Percentiles rank a stretch among this genome's conserved stretches.
Conservation (phyloP, 2,329 filamentous ascomycete genomes). For the Pseudonectria foliicola region DNA sequence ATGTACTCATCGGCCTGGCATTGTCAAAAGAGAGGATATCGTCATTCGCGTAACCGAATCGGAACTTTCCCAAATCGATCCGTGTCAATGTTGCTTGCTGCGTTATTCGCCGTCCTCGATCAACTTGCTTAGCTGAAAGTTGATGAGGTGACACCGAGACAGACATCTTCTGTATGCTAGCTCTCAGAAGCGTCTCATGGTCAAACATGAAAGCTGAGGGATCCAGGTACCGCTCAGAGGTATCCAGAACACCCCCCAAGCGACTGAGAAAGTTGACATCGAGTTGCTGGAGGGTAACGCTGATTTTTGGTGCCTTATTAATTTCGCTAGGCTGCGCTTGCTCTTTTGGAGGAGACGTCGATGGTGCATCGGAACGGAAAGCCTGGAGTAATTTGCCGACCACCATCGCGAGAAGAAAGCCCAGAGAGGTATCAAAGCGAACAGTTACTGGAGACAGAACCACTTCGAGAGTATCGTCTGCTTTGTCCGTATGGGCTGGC, state of each 20-base stretch:
- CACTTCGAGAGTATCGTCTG: slow-evolving; percentile 37
- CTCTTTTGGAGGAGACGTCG: slow-evolving; percentile 1
- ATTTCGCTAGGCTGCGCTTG: slow-evolving; percentile 7
- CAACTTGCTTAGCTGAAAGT: slow-evolving; percentile 4
- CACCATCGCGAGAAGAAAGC: slow-evolving; percentile 46
- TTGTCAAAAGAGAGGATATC: slow-evolving; percentile 59
- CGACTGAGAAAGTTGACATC: slow-evolving; percentile 50
- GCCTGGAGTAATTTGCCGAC: slow-evolving; percentile 42
- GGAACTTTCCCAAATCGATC: slow-evolving; percentile 49
- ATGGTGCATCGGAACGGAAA: slow-evolving; percentile 24
- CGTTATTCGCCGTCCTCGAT: slow-evolving; percentile 16
- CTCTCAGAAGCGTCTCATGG: slow-evolving; percentile 46
- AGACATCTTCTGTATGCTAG: slow-evolving; percentile 39
- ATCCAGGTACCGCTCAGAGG: slow-evolving; percentile 38
- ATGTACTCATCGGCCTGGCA: slow-evolving; percentile 49
- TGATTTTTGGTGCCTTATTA: slow-evolving; percentile 31
- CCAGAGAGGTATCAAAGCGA: slow-evolving; percentile 50
- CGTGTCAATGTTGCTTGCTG: slow-evolving; percentile 25
- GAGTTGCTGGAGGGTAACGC: slow-evolving; percentile 40
- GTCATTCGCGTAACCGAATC: slow-evolving; percentile 55
- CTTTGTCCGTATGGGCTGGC: neutral
- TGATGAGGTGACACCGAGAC: slow-evolving; percentile 20
- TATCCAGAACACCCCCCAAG: slow-evolving; percentile 45
- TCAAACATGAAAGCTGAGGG: slow-evolving; percentile 33
- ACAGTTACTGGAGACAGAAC: slow-evolving; percentile 44